Conservation (phyloP, 2,329 filamentous ascomycete species). For the Pseudogymnoascus sp. region DNA sequence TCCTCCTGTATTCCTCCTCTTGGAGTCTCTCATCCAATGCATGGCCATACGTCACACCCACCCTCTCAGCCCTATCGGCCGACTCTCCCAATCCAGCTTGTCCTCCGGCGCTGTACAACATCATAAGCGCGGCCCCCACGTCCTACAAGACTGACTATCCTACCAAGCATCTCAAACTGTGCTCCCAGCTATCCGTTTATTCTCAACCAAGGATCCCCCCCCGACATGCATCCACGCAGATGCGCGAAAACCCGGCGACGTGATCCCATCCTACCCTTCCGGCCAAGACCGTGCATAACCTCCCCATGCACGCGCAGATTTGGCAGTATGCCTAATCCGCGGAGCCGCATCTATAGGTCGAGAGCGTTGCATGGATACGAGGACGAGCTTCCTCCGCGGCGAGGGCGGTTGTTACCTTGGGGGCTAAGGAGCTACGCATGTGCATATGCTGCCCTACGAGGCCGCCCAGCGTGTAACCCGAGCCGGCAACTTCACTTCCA, state of each 20-base stretch:
- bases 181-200: neutral
- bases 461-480: neutral
- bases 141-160: neutral
- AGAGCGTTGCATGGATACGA: neutral
- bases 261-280: neutral
- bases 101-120: neutral
- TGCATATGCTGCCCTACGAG: neutral
- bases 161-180: neutral
- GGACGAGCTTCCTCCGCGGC: neutral
- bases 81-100: neutral
- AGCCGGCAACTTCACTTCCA: neutral
- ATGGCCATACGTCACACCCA: neutral
- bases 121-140: neutral
- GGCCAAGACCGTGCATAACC: neutral
- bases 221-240: neutral
- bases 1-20: neutral
- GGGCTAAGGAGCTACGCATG: neutral
- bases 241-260: neutral
- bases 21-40: neutral
- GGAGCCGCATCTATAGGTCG: neutral
- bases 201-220: neutral
- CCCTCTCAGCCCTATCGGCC: neutral
- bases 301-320: neutral
- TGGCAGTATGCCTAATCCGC: neutral
- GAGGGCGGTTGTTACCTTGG: neutral